Conservation (phyloP, 257 asterid genomes). For the Thymus quinquecostatus region DNA sequence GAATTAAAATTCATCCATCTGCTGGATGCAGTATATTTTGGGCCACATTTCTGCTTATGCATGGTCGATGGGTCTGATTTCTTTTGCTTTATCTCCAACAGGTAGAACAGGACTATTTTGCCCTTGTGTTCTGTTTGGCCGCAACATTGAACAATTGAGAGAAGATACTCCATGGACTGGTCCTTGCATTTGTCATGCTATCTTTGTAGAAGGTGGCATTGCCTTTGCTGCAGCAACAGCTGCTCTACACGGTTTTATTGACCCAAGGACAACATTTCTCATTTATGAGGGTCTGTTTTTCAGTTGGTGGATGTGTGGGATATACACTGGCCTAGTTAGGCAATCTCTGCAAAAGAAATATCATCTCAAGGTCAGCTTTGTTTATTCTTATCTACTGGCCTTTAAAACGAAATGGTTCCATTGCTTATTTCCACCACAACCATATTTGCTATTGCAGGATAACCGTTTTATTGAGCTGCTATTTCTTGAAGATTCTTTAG, state of each 20-base stretch:
- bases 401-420: conserved; percentile 6
- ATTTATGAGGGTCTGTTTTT: conserved; percentile 84
- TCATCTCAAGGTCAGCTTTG: conserved; percentile 83
- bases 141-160: conserved; percentile 76
- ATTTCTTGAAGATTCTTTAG: neutral
- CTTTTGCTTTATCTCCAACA: conserved; percentile 33
- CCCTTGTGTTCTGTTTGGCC: conserved; percentile 94
- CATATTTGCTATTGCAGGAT: neutral
- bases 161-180: conserved; percentile 91
- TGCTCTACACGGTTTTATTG: conserved; percentile 76
- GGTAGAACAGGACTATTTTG: conserved; percentile 96
- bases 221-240: conserved; percentile 77
- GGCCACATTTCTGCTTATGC: conserved; percentile 18
- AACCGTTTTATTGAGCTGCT: neutral
- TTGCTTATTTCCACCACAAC: conserved; percentile 4
- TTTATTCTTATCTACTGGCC: conserved; percentile 11
- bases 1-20: neutral
- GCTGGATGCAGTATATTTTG: neutral
- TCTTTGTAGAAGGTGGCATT: conserved; percentile 88
- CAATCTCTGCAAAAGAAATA: conserved; percentile 94
- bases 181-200: conserved; percentile 92
- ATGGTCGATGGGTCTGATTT: conserved; percentile 21
- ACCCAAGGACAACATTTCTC: conserved; percentile 86
- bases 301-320: conserved; percentile 99
- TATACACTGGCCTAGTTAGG: conserved; percentile 84